Evolutionary conservation across 768 basidiomycete genomes (phyloP).

Genomic region (Rhodosporidiobolus odoratus): DNA sequence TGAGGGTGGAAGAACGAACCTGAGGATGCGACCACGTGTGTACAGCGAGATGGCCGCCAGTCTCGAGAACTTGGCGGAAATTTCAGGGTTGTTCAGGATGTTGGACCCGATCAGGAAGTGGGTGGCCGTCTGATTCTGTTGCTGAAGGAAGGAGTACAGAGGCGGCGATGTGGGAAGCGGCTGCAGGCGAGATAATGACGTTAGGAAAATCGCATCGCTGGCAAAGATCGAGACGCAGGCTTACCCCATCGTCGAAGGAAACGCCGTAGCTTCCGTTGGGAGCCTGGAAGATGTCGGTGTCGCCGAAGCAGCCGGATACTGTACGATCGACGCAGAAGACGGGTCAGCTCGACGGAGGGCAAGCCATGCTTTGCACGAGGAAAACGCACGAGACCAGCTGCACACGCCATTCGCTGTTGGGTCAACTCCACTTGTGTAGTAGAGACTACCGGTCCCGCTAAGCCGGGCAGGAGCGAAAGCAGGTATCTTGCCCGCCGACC

Average conservation of each 20-base stretch:
- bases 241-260: slow-evolving; percentile 68
- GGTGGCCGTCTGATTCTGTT: slow-evolving; percentile 64
- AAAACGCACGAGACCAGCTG: too few species aligned
- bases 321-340: neutral
- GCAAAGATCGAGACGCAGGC: neutral
- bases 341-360: too few species aligned
- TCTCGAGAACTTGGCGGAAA: slow-evolving; percentile 56
- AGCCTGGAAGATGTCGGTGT: slow-evolving; percentile 69
- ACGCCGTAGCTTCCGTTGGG: slow-evolving; percentile 61
- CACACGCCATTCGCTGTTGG: too few species aligned
- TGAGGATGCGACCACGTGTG: slow-evolving; percentile 63
- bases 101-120: slow-evolving; percentile 84
- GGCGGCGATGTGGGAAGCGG: too few species aligned
- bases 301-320: slow-evolving; percentile 43
- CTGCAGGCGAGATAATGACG: too few species aligned
- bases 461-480: too few species aligned
- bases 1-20: neutral
- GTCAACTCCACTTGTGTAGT: too few species aligned
- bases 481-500: neutral
- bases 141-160: slow-evolving; percentile 62
- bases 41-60: slow-evolving; percentile 46
- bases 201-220: too few species aligned
- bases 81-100: slow-evolving; percentile 57
- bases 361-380: too few species aligned
- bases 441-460: too few species aligned